Base-by-base conservation (phyloP, 768 basidiomycete species). In the Lanmaoa rubissima region DNA sequence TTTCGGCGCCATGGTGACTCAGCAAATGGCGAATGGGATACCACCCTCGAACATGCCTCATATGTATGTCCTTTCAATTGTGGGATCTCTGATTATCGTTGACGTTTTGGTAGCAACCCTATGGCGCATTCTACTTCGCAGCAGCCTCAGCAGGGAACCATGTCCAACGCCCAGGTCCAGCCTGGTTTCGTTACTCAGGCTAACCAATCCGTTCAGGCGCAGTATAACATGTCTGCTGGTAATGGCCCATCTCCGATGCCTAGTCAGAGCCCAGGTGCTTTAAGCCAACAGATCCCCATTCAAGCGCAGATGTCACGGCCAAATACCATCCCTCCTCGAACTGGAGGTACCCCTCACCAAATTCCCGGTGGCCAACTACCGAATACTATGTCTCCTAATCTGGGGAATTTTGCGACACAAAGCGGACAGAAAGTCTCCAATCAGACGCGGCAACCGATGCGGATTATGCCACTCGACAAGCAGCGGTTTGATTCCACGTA, bases 401-500 rank as follows among this genome's bases (percentile, higher is more conserved):
- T 69, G 46, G 67, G 67, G 21, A 70, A 71, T 38, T 69, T 67
- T 34, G 39, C 53, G 7, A 21, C 56, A 6, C 53, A 69, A 24
- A 57, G 43, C 24, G 60, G 62, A 19, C 73, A 74, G 47, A 64
- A 60, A 43, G 54, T 49, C 3, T 21, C 62, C 19, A 67, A 66
- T 50, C 61, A 62, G n/a, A 17, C 55, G 1, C 63, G 60, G 31
- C 63, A 59, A 41, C 21, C 56, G 8, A 13, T 36, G 35, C 52
- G 19, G 1, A 49, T 72, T 12, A 67, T 74, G 52, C 78, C 80
- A 19, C 62, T 85, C 39, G 81, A 83, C 17, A 84, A 81, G 55
- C 43, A 48, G 8, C 75, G 75, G 21, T 89, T 90, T 60, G 80
- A 85, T 1, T 61, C 58, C 3, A 75, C 79, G 16, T 86, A 81